phyloP scores from a whole-genome alignment of 2,329 filamentous ascomycete genomes.

The Penicillium sp. region DNA sequence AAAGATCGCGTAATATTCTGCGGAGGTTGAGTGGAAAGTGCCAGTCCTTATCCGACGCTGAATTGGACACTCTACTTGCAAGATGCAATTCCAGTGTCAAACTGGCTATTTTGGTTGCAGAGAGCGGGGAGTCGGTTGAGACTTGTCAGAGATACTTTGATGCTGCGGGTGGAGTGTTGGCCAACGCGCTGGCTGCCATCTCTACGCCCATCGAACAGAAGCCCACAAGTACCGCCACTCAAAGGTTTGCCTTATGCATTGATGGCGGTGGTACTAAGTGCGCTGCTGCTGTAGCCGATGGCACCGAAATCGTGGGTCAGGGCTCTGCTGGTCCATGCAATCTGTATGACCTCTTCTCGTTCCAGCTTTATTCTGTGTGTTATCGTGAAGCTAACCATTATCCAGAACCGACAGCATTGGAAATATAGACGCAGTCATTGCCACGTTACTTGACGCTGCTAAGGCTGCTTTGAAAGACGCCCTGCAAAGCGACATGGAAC shows the following conservation, averaged over 20 bases:
- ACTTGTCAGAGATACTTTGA: slow-evolving; percentile 24
- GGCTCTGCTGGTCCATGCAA: slow-evolving; percentile 42
- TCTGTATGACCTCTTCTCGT: slow-evolving; percentile 30
- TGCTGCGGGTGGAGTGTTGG: slow-evolving; percentile 25
- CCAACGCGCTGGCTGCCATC: slow-evolving; percentile 17
- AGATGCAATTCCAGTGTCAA: slow-evolving; percentile 35
- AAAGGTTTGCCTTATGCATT: slow-evolving; percentile 35
- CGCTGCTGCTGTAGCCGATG: slow-evolving; percentile 37
- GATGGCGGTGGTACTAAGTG: slow-evolving; percentile 47
- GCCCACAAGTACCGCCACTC: neutral
- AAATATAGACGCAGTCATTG: slow-evolving; percentile 25
- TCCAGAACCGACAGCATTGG: slow-evolving; percentile 20
- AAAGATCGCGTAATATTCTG: slow-evolving; percentile 37
- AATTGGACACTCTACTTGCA: slow-evolving; percentile 30
- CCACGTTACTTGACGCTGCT: slow-evolving; percentile 24
- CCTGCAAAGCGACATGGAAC: neutral
- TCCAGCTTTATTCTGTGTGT: too few species aligned
- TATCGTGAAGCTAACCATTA: neutral
- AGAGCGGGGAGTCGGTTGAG: slow-evolving; percentile 24
- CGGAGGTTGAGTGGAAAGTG: slow-evolving; percentile 25
- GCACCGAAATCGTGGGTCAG: slow-evolving; percentile 23
- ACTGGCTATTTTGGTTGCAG: slow-evolving; percentile 31
- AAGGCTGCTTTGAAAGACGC: slow-evolving; percentile 15
- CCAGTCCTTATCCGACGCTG: slow-evolving; percentile 19
- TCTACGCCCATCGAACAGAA: neutral